Evolutionary conservation across 2,329 filamentous ascomycete genomes (phyloP).

Genomic region (Claviceps sorghi): DNA sequence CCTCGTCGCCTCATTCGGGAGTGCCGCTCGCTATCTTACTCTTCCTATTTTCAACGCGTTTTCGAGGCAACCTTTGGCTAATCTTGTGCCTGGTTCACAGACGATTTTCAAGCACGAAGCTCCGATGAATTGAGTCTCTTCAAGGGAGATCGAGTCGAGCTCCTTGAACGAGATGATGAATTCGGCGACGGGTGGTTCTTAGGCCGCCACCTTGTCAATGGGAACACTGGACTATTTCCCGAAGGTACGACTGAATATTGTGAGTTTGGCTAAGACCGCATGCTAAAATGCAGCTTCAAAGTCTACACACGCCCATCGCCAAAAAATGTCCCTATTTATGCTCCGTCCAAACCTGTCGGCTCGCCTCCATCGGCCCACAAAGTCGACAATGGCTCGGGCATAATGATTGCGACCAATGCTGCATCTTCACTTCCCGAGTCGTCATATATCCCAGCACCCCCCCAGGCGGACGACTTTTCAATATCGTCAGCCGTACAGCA

Average conservation of each 20-base stretch:
- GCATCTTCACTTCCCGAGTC: slow-evolving; percentile 19
- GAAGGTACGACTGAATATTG: slow-evolving; percentile 43
- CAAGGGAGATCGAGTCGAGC: slow-evolving; percentile 71
- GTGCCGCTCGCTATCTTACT: not conserved
- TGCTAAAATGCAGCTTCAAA: slow-evolving; percentile 19
- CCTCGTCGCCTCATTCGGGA: not conserved
- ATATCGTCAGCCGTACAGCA: slow-evolving; percentile 32
- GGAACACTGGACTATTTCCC: slow-evolving; percentile 65
- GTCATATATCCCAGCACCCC: slow-evolving; percentile 16
- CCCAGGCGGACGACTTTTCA: slow-evolving; percentile 13
- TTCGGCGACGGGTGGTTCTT: slow-evolving; percentile 82
- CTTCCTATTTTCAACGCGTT: not conserved
- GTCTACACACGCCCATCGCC: slow-evolving; percentile 49
- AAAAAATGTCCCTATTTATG: slow-evolving; percentile 23
- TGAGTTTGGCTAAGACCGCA: slow-evolving; percentile 5
- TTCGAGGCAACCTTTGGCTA: not conserved
- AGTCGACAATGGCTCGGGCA: slow-evolving; percentile 10
- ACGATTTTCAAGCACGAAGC: slow-evolving; percentile 84
- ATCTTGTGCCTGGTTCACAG: slow-evolving; percentile 27
- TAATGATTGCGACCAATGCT: slow-evolving; percentile 12
- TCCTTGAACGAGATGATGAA: slow-evolving; percentile 75
- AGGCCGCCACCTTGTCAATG: slow-evolving; percentile 58
- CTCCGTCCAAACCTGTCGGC: slow-evolving; percentile 16
- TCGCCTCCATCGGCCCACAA: slow-evolving; percentile 18
- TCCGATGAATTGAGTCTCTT: slow-evolving; percentile 81